Evolutionary conservation across 345 rosid genomes (phyloP).

Genomic region (Toxicodendron radicans): DNA sequence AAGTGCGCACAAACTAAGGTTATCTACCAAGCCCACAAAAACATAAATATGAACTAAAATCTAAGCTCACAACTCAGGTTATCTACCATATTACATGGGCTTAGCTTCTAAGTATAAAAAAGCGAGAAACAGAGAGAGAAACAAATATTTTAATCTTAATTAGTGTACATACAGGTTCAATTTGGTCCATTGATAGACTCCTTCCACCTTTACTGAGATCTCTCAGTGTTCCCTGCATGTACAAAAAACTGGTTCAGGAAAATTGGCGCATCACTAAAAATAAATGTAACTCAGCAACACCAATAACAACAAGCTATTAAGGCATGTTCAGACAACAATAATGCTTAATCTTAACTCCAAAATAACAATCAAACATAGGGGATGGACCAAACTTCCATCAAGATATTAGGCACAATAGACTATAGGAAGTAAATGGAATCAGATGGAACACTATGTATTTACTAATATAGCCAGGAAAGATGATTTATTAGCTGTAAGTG

Average conservation of each 20-base stretch:
- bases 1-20: too few species aligned
- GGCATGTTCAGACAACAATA: background rate
- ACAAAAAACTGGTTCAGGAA: constrained; percentile 17
- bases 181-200: constrained; percentile 45
- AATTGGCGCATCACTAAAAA: constrained; percentile 5
- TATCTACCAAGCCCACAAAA: too few species aligned
- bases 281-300: background rate
- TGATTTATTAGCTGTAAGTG: too few species aligned
- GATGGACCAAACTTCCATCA: too few species aligned
- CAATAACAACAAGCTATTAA: background rate
- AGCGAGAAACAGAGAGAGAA: background rate
- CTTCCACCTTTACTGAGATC: constrained; percentile 72
- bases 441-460: too few species aligned
- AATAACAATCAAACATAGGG: background rate
- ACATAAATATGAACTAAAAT: background rate
- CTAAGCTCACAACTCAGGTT: background rate
- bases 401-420: too few species aligned
- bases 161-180: constrained; percentile 45
- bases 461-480: too few species aligned
- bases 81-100: background rate
- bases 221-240: constrained; percentile 64
- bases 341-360: background rate
- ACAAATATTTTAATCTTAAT: constrained; percentile 2
- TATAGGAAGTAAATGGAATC: too few species aligned
- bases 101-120: constrained; percentile 1